phyloP scores from a whole-genome alignment of 1,284 basidiomycete species.

The Ganoderma sp. region DNA sequence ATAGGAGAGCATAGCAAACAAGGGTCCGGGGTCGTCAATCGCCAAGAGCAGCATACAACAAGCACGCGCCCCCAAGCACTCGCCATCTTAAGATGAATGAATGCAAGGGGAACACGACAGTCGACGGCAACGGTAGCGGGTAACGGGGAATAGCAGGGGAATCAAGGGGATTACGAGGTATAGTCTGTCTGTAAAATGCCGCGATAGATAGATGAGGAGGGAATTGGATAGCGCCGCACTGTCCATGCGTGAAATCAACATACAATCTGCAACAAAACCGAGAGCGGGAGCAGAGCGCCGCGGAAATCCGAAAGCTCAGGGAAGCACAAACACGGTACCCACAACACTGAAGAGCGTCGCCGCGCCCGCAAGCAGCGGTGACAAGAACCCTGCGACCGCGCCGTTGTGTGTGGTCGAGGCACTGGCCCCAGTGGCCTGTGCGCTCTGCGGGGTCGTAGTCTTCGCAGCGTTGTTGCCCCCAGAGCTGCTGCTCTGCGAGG shows the following conservation, averaged over 20 bases:
- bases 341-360: conserved; percentile 26
- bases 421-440: conserved; percentile 11
- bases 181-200: not conserved
- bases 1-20: not conserved
- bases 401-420: conserved; percentile 22
- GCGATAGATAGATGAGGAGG: not conserved
- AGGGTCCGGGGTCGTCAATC: not conserved
- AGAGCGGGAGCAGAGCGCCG: not conserved
- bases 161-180: not conserved
- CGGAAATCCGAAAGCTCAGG: conserved; percentile 5
- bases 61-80: not conserved
- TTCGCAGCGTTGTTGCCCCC: conserved; percentile 7
- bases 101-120: not conserved
- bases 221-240: not conserved
- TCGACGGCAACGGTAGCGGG: not conserved
- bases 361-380: conserved; percentile 18
- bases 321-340: conserved; percentile 28
- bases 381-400: conserved; percentile 17
- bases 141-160: not conserved
- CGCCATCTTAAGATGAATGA: not conserved
- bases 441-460: conserved; percentile 6
- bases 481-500: conserved; percentile 3
- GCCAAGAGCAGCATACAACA: not conserved
- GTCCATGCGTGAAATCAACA: not conserved
- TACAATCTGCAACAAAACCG: not conserved